phyloP scores from a whole-genome alignment of 257 asterid species.

The Thymus mandschuricus region DNA sequence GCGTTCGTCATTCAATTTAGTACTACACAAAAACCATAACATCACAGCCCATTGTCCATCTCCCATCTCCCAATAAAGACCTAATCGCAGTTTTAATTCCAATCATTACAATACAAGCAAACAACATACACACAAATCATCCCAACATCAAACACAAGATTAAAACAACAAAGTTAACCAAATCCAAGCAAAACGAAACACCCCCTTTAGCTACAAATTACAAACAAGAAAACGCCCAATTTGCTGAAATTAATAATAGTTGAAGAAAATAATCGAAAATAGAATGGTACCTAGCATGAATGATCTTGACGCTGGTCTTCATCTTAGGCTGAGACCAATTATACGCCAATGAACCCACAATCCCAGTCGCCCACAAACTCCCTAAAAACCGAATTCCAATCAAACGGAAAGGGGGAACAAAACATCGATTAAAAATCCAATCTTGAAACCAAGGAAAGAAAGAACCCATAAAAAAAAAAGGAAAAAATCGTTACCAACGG shows the following conservation, averaged over 20 bases:
- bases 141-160: background rate
- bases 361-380: constrained; percentile 66
- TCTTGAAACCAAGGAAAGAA: constrained; percentile 28
- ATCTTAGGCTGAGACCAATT: constrained; percentile 95
- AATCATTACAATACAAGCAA: background rate
- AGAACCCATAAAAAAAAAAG: background rate
- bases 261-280: background rate
- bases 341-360: constrained; percentile 91
- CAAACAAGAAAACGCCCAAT: background rate
- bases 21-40: background rate
- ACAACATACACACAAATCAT: background rate
- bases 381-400: constrained; percentile 33
- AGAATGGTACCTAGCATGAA: constrained; percentile 77
- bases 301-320: constrained; percentile 93
- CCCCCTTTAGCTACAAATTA: constrained; percentile 1
- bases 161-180: background rate
- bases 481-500: constrained; percentile 62
- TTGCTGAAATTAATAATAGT: background rate
- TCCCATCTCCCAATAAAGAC: background rate
- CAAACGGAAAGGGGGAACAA: background rate
- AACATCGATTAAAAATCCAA: constrained; percentile 24
- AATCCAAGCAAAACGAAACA: background rate
- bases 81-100: background rate
- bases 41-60: background rate
- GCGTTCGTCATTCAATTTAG: constrained; percentile 15